These are phyloP conservation scores for Aspergillus intermedius DNA, from an alignment of 2,329 filamentous ascomycete genomes.

Conservation along the genomic window DNA sequence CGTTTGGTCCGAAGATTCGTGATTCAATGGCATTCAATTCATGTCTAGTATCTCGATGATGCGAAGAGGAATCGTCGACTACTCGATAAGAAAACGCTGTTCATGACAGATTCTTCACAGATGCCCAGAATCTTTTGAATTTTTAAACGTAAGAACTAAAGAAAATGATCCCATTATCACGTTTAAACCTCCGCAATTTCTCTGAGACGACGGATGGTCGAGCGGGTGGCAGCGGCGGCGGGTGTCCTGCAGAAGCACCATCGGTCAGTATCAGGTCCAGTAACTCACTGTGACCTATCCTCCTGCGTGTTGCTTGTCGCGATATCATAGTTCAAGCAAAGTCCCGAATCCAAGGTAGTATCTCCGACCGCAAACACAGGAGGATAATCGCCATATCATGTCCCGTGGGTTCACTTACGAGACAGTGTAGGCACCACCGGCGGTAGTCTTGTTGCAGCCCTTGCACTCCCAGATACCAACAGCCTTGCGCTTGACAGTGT, in stretches of 20 bases:
- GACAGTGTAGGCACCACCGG: conserved; percentile 89
- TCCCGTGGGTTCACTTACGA: conserved; percentile 62
- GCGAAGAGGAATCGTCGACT: neutral
- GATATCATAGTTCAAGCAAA: too few species aligned
- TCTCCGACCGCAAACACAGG: too few species aligned
- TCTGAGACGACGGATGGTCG: conserved; percentile 91
- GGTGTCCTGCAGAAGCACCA: conserved; percentile 59
- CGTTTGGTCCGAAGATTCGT: neutral
- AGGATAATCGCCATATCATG: neutral
- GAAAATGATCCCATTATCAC: conserved; percentile 31
- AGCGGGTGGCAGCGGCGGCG: conserved; percentile 88
- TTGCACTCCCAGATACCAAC: conserved; percentile 97
- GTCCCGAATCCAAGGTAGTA: too few species aligned
- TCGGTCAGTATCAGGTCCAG: neutral
- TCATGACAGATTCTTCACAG: conserved; percentile 17
- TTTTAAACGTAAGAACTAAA: conserved; percentile 28
- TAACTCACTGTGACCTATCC: neutral
- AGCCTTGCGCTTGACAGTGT: conserved; percentile 80
- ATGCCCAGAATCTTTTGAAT: conserved; percentile 29
- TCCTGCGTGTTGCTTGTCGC: too few species aligned
- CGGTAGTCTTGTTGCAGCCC: conserved; percentile 88
- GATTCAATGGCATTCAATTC: neutral
- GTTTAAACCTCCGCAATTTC: conserved; percentile 83
- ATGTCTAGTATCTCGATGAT: neutral
- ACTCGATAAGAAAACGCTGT: conserved; percentile 7